Evolutionary conservation across 1,284 basidiomycete species (phyloP), one percentile per base, ranked within the genome.

Genomic region (Afroboletus lepidellus): DNA sequence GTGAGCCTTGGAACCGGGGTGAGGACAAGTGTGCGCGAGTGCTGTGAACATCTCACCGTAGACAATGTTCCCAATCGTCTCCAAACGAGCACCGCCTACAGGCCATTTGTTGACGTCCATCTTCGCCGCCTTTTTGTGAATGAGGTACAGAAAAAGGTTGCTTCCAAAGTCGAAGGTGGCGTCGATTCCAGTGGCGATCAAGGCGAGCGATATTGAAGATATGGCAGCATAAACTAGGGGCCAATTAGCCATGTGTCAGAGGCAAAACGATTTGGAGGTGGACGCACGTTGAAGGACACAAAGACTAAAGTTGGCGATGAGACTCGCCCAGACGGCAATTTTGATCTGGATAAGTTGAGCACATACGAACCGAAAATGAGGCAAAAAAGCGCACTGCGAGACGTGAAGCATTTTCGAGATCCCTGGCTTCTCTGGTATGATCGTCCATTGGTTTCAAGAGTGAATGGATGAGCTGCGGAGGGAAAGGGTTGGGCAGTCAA

Each of bases 131-230:
- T 92, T 89, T 56, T 78, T 77, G 70, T 99, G 89, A 1, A 96
- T 77, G 74, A 83, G 83, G 69, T 88, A 89, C 3, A 98, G 79
- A 12, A 97, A 76, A 34, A 96, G 69, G 63, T 97, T 98, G 57
- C 93, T 94, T 48, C 91, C 87, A 41, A 94, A 83, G 65, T 98
- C 95, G 65, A 97, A 96, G 20, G 92, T 83, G 15, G 92, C 86
- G 69, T 97, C 94, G 60, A 95, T 87, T 21, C 83, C 89, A 2
- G 92, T 95, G 21, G 94, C 93, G 53, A 98, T 83, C 46, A 98
- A 78, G 11, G 94, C 93, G 12, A 98, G 76, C 1, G 93, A 96
- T 15, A 83, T 64, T 3, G 92, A 90, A 2, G 90, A 90, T 56
- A 94, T 79, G 16, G 96, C 95, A 13, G 92, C 95, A 65, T 90